These are phyloP conservation scores for Venturia carpophila DNA, from an alignment of 2,329 filamentous ascomycete species.

Conservation along the genomic window DNA sequence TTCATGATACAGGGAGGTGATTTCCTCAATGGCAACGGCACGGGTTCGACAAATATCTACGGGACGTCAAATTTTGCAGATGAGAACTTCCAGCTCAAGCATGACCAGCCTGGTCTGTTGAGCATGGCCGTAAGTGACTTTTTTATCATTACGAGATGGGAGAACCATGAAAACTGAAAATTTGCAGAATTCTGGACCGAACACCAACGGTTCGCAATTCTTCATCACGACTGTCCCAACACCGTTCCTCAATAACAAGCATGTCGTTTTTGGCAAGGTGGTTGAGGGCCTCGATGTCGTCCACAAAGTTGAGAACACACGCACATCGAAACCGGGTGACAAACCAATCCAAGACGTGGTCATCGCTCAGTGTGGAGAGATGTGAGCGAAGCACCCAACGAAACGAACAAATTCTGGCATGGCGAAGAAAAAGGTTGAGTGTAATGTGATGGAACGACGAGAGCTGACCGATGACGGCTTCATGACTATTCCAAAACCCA, in stretches of 20 bases:
- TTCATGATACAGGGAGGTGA: slow-evolving; percentile 99
- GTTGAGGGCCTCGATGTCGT: slow-evolving; percentile 86
- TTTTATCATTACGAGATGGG: no score
- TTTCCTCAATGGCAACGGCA: slow-evolving; percentile 88
- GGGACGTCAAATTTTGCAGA: slow-evolving; percentile 77
- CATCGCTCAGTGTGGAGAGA: slow-evolving; percentile 85
- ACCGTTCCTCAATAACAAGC: slow-evolving; percentile 83
- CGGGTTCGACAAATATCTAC: slow-evolving; percentile 81
- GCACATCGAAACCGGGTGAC: slow-evolving; percentile 69
- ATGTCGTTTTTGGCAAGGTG: slow-evolving; percentile 91
- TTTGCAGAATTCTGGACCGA: slow-evolving; percentile 71
- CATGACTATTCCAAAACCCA: neutral
- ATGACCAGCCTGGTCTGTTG: slow-evolving; percentile 71
- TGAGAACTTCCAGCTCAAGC: slow-evolving; percentile 77
- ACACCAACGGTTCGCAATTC: slow-evolving; percentile 94
- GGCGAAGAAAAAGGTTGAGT: neutral
- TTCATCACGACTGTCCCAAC: slow-evolving; percentile 90
- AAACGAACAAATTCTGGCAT: neutral
- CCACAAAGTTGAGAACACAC: slow-evolving; percentile 82
- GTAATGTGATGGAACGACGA: neutral
- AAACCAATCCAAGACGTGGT: slow-evolving; percentile 77
- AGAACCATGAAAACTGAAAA: neutral
- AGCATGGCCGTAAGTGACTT: slow-evolving; percentile 77
- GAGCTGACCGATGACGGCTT: neutral
- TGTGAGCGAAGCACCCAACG: slow-evolving; percentile 45